phyloP scores from a whole-genome alignment of 352 stramenopile genomes.

The Phytopythium sindhum region DNA sequence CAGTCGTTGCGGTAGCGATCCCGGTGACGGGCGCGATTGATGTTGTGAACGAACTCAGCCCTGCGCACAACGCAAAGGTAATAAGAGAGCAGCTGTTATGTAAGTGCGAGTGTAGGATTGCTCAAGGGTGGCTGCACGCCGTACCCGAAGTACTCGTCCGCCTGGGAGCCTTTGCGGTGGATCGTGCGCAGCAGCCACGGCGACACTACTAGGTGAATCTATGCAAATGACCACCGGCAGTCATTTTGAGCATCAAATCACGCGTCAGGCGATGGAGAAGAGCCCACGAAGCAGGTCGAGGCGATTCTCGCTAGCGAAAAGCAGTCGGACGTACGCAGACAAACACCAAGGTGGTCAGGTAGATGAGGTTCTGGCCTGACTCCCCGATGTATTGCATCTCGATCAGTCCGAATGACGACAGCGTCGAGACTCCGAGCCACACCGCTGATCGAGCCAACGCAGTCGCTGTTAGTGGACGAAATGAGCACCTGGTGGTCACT shows the following conservation, averaged over 20 bases:
- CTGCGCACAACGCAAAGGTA: conserved; percentile 6
- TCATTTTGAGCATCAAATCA: neutral
- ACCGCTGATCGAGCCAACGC: conserved; percentile 28
- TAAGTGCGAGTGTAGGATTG: too few species aligned
- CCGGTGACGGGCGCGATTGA: conserved; percentile 13
- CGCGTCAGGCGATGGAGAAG: neutral
- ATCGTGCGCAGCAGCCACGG: conserved; percentile 67
- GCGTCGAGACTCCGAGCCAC: conserved; percentile 52
- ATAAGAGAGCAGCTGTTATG: neutral
- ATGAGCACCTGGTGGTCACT: neutral
- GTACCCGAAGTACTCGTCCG: conserved; percentile 64
- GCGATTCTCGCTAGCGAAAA: neutral
- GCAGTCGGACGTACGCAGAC: conserved; percentile 33
- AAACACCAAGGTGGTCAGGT: conserved; percentile 56
- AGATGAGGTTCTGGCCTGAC: conserved; percentile 57
- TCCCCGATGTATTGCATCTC: conserved; percentile 51
- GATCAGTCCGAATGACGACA: conserved; percentile 63
- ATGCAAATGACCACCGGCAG: neutral
- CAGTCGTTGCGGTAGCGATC: conserved; percentile 3
- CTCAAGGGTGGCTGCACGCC: neutral
- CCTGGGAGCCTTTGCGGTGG: conserved; percentile 62
- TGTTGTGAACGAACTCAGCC: conserved; percentile 58
- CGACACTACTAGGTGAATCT: conserved; percentile 59
- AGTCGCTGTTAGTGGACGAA: neutral
- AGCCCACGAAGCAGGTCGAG: neutral